Evolutionary conservation across 1,284 basidiomycete genomes (phyloP), one percentile per base, ranked within the genome.

Genomic region (Cystobasidium sp.): DNA sequence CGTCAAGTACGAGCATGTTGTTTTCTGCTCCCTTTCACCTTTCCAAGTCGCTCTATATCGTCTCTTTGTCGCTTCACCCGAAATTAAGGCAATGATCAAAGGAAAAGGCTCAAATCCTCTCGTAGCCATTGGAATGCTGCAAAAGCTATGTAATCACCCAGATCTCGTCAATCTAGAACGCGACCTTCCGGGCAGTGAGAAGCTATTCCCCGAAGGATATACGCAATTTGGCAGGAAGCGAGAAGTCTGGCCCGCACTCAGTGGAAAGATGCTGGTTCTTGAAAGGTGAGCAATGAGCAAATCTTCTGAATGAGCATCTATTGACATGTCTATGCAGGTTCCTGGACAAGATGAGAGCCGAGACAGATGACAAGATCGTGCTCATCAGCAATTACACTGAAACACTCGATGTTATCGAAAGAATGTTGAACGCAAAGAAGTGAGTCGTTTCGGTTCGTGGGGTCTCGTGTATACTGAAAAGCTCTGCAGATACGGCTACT

Each of bases 1-100:
- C 3, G 93, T 99, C 84, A 99, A 99, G 82, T 97, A 99, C 84
- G 96, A 99, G 83, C 94, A 98, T 77, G 97, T 99, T 77, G 97
- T 99, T 0, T 99, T 99, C 84, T 98, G 96, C 83, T 87, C 88
- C 61, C 88, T 94, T 16, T 95, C 94, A 1, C 86, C 90, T 2
- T 91, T 99, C 80, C 96, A 99, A 80, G 85, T 94, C 6, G 86
- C 90, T 1, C 85, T 99, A 3, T 99, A 99, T 83, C 89, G 90
- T 51, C 86, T 93, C 58, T 99, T 99, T 81, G 96, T 97, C 77
- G 90, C 90, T 3, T 97, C 95, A 7, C 94, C 95, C 10, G 93
- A 94, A 80, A 97, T 97, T 79, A 93, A 94, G 81, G 91, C 91
- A 16, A 85, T 98, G 18, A 87, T 99, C 3, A 90, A 92, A 22